Evolutionary conservation across 2,329 filamentous ascomycete species (phyloP).

Genomic region (Pezicula rhizophila): DNA sequence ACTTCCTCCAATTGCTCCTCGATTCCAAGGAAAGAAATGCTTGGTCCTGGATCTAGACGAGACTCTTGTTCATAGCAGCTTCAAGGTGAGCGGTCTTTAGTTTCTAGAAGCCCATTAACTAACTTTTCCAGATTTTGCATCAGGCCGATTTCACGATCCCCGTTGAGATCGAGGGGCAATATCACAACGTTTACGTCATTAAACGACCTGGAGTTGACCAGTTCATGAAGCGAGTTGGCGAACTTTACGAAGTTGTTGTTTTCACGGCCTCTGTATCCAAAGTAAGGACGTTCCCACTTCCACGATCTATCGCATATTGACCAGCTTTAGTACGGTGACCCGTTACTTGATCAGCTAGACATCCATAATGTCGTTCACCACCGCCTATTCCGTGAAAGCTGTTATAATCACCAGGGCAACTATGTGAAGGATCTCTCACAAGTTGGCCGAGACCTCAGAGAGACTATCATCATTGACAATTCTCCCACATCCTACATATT

Average conservation of each 20-base stretch:
- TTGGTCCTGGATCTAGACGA: slow-evolving; percentile 93
- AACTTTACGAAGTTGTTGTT: slow-evolving; percentile 96
- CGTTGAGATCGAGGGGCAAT: slow-evolving; percentile 97
- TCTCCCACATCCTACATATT: slow-evolving; percentile 99
- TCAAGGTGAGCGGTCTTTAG: slow-evolving; percentile 68
- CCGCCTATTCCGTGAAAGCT: slow-evolving; percentile 93
- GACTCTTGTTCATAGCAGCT: slow-evolving; percentile 95
- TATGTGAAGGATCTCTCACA: slow-evolving; percentile 99
- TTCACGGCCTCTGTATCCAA: slow-evolving; percentile 99
- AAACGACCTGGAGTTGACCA: slow-evolving; percentile 97
- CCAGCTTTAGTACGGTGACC: slow-evolving; percentile 75
- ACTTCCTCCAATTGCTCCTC: slow-evolving; percentile 73
- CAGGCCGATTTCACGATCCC: slow-evolving; percentile 99
- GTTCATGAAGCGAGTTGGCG: slow-evolving; percentile 97
- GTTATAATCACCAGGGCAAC: slow-evolving; percentile 98
- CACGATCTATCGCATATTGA: slow-evolving; percentile 6
- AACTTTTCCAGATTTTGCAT: slow-evolving; percentile 68
- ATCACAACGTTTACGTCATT: slow-evolving; percentile 99
- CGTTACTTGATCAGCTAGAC: slow-evolving; percentile 89
- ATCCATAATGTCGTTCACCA: slow-evolving; percentile 97
- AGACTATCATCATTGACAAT: slow-evolving; percentile 99
- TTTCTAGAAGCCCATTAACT: slow-evolving; percentile 1
- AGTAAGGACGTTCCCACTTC: slow-evolving; percentile 42
- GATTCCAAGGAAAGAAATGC: slow-evolving; percentile 84
- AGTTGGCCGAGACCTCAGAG: slow-evolving; percentile 88